Conservation (phyloP, 176 grass and related monocot genomes). For the Cenchrus americanus region DNA sequence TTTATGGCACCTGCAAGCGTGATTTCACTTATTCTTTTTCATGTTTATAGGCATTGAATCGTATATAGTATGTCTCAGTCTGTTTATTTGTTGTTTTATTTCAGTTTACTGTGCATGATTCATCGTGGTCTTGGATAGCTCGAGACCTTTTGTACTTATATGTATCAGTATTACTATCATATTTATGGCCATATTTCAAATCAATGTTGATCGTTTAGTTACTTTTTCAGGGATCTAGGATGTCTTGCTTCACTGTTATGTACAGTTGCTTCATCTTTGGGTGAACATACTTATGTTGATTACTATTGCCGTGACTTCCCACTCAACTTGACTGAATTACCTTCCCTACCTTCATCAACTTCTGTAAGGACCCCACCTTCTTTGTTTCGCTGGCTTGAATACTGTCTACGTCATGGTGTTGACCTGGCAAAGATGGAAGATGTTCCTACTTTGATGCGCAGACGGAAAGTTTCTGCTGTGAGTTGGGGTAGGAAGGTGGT, state of each 20-base stretch:
- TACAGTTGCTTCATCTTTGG: constrained; percentile 70
- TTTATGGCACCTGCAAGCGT: background rate
- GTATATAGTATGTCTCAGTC: background rate
- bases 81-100: background rate
- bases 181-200: constrained; percentile 29
- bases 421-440: constrained; percentile 55
- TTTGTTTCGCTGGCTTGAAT: constrained; percentile 85
- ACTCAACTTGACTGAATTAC: constrained; percentile 59
- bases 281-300: constrained; percentile 69
- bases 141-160: constrained; percentile 24
- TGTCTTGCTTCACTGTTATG: constrained; percentile 75
- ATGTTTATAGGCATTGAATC: background rate
- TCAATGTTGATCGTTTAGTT: constrained; percentile 27
- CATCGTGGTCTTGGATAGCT: constrained; percentile 19
- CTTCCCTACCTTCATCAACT: constrained; percentile 46
- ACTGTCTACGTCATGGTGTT: constrained; percentile 62
- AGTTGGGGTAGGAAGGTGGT: constrained; percentile 90
- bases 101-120: constrained; percentile 26
- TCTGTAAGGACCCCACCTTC: constrained; percentile 66
- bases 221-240: constrained; percentile 72
- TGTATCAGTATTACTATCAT: constrained; percentile 14
- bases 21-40: background rate
- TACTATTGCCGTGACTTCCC: constrained; percentile 95
- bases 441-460: constrained; percentile 75
- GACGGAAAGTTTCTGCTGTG: constrained; percentile 65